Evolutionary conservation across 2,329 filamentous ascomycete genomes (phyloP), one percentile per base, ranked within the genome.

Genomic region (Exophiala mesophila): DNA sequence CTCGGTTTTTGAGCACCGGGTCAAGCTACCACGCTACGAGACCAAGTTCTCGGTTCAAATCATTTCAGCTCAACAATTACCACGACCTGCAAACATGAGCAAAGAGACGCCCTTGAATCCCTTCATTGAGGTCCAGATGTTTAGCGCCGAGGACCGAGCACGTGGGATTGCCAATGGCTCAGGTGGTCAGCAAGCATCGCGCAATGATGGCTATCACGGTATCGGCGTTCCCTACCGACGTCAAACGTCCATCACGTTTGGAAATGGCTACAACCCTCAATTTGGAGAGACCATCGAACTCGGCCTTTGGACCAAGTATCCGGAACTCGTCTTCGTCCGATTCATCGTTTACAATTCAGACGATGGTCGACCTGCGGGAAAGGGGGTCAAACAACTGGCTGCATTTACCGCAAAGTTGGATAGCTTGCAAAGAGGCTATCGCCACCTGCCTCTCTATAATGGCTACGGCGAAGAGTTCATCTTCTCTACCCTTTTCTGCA

Each of bases 51-150:
- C 77, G 6, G 85, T 98, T 44, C 82, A 92, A 52, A 78, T 97
- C 56, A 83, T 97, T 56, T 97, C 92, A 12, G 92, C 90, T 5
- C 90, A 97, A 64, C 88, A 96, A 61, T 78, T 98, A 44, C 94
- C 94, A 63, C 81, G 89, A 16, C 85, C 87, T 9, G 79, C 79
- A 41, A 82, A 78, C 41, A 74, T 89, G 50, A 77, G 81, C n/a
- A 71, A 76, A 33, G 83, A 83, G 54, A 77, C 85, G 49, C 82
- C 78, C 45, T 82, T 97, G 65, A 89, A 96, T 59, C 89, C 92
- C 0, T 97, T 94, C 58, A 79, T 97, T 44, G 89, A 97, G 65
- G 84, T 97, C 20, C 90, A 98, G 64, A 83, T 97, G 59, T 92
- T 94, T 62, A 85, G 89, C 57, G 86, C 90, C 29, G 92, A 96